Base-by-base conservation (phyloP, 805 yeast species). In the Peterozyma toletana region DNA sequence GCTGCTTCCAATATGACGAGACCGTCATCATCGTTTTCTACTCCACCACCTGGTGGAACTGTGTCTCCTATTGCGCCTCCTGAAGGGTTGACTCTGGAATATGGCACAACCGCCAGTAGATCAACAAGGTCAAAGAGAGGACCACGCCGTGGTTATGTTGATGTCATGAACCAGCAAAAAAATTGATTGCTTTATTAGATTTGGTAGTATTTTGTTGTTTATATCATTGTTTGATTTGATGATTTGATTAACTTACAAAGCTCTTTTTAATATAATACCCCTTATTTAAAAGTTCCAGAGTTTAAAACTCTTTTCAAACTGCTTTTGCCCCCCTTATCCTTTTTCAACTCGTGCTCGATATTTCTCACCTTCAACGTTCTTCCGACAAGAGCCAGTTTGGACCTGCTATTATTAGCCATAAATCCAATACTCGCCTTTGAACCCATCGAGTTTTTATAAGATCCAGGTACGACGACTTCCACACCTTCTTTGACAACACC, bases 91-190 rank as follows among this genome's bases (percentile, higher is more conserved):
- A 27, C 36, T 44, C 16, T 43, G 42, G 21, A 53, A 48, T 38
- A 58, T 53, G 42, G 48, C 53, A 42, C 56, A 4, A 18, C 58
- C 1, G 38, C 68, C 2, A 62, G 65, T 52, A 66, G 69, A 42
- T 62, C 68, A 50, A 71, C 71, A 53, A 70, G 67, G 48, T 58
- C 67, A 10, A 73, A 72, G 42, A 69, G 83, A 54, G 82, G 82
- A 9, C 73, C 73, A n/a, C 64, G 75, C 41, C 62, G 68, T 50
- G 69, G 78, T 5, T 83, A 83, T 54, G 86, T 83, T 38, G 84
- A 83, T 58, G 83, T 82, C 7, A 76, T 82, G 83, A 56, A 60
- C 13, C 37, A 39, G 17, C 40, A 17, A 34, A 10, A 31, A 6
- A 18, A 37, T 10, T 21, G n/a, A n/a, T n/a, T n/a, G 17, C 17